Base-by-base conservation (phyloP, 257 asterid genomes). In the Nicotiana noctiflora region DNA sequence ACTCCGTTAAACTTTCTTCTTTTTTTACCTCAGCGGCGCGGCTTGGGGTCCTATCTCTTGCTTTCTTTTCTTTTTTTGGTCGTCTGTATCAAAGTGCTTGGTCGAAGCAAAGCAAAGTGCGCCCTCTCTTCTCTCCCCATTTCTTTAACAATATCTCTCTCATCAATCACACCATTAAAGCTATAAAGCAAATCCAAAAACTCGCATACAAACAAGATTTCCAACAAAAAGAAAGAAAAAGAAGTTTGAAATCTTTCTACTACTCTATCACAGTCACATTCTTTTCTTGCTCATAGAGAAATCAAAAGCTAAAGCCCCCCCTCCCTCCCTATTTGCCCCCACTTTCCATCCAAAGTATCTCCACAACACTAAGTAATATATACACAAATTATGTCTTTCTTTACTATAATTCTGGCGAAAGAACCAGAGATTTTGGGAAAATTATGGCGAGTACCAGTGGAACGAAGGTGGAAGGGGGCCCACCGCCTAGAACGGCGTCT, bases 381-480 rank as follows among this genome's bases (percentile, higher is more conserved):
- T 84, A 46, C 53, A 52, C 65, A 55, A 81, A 76, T 79, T 86
- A 62, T 79, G 63, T 27, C 18, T 56, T 89, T 74, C 80, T 83
- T 81, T 76, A 40, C 61, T 80, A 31, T 15, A 65, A 46, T 29
- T 82, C 77, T 18, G 72, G 77, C 32, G 82, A 49, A 76, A 29
- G 52, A 80, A 59, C 63, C 66, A 3, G 81, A 51, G 57, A 17
- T 56, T 80, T 62, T 81, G 68, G 84, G 86, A 46, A 52, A 55
- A 31, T 53, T 51, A 93, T 93, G 99, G 99, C 99, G 85, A 91
- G 98, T 86, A 84, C 98, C 19, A 96, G 97, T 87, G 97, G 97
- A 78, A 91, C 91, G 85, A 95, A 90, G 86, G 81, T 84, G 37
- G 91, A 74, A 10, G 89, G 82, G 85, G 93, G 89, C 83, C 95